Evolutionary conservation across 106 monocot genomes (phyloP).

Genomic region (Apostasia ramifera): DNA sequence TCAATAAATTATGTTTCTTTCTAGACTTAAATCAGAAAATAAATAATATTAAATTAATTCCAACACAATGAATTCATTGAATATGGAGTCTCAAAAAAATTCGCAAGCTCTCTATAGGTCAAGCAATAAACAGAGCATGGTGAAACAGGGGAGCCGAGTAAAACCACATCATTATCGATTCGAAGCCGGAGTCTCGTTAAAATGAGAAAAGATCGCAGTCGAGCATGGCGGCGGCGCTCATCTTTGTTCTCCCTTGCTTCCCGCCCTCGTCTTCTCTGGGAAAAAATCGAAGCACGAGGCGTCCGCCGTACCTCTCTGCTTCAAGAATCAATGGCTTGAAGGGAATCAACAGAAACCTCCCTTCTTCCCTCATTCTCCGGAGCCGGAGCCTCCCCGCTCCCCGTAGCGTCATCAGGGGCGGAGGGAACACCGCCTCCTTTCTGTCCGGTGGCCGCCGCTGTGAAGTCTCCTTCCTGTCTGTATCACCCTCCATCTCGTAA

Average conservation of each 20-base stretch:
- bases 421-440: not conserved
- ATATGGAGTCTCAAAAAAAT: no score
- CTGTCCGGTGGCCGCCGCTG: not conserved
- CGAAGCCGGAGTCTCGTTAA: no score
- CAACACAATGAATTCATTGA: no score
- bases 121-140: no score
- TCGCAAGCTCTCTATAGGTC: no score
- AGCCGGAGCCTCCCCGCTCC: slow-evolving; percentile 5
- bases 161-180: no score
- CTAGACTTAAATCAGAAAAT: no score
- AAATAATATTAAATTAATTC: no score
- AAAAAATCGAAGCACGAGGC: slow-evolving; percentile 6
- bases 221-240: not conserved
- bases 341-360: slow-evolving; percentile 12
- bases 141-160: no score
- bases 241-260: not conserved
- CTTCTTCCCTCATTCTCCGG: slow-evolving; percentile 1
- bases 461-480: not conserved
- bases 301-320: slow-evolving; percentile 7
- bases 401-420: not conserved
- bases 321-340: not conserved
- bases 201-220: not conserved
- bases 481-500: not conserved
- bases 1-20: no score
- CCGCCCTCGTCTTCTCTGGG: not conserved